Percentiles rank a stretch among this genome's conserved stretches.
These are phyloP conservation scores for Amphicarpaea edgeworthii DNA, from an alignment of 306 rosid genomes.

Conservation along the genomic window DNA sequence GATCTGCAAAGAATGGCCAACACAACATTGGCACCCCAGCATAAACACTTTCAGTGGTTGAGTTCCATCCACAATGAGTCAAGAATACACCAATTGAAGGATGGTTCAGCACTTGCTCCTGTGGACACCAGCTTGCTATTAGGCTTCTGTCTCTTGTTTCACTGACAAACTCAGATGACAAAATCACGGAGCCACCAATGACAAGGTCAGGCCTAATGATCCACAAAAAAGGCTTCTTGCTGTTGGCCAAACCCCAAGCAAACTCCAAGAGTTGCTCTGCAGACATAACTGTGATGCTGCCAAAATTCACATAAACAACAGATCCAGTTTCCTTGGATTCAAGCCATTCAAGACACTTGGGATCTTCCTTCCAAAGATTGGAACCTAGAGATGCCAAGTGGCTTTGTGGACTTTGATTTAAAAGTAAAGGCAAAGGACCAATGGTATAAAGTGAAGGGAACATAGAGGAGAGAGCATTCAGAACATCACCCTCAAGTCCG, in stretches of 20 bases:
- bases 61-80: slow-evolving; percentile 56
- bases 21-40: slow-evolving; percentile 50
- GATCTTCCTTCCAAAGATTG: slow-evolving; percentile 52
- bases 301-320: slow-evolving; percentile 46
- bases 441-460: slow-evolving; percentile 22
- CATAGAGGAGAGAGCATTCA: slow-evolving; percentile 22
- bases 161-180: slow-evolving; percentile 38
- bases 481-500: slow-evolving; percentile 22
- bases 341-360: slow-evolving; percentile 47
- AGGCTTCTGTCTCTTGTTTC: slow-evolving; percentile 39
- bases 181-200: slow-evolving; percentile 33
- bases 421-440: not conserved
- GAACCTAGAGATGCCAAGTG: slow-evolving; percentile 19
- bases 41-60: slow-evolving; percentile 42
- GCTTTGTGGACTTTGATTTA: not conserved
- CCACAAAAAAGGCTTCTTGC: slow-evolving; percentile 47
- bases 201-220: slow-evolving; percentile 53
- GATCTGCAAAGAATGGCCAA: slow-evolving; percentile 50
- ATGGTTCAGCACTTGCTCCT: slow-evolving; percentile 48
- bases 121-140: slow-evolving; percentile 47
- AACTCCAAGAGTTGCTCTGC: slow-evolving; percentile 36
- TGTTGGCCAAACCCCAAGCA: slow-evolving; percentile 49
- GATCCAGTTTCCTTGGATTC: slow-evolving; percentile 34
- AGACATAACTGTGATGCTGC: slow-evolving; percentile 44
- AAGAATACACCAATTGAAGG: slow-evolving; percentile 42